Conservation (phyloP, 768 basidiomycete genomes). For the Infundibulicybe gibba region DNA sequence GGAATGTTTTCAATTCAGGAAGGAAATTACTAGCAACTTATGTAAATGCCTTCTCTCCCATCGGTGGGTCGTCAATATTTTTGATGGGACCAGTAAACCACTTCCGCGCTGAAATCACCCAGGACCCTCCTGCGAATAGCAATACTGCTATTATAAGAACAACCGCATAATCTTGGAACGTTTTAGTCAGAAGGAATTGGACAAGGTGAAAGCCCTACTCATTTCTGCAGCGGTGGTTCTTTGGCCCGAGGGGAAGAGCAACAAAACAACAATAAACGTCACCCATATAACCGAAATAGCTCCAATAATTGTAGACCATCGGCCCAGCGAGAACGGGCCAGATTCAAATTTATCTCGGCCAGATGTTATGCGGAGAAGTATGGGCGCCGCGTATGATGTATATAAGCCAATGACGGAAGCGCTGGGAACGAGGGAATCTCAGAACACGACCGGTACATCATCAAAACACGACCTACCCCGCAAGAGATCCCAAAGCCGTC, state of each 20-base stretch:
- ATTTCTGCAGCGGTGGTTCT: conserved; percentile 38
- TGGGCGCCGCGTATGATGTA: conserved; percentile 62
- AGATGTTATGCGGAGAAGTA: conserved; percentile 69
- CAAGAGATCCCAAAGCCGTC: conserved; percentile 61
- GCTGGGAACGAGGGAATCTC: conserved; percentile 24
- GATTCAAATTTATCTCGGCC: conserved; percentile 55
- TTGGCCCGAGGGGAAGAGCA: conserved; percentile 46
- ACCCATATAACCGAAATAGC: conserved; percentile 65
- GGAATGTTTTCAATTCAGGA: conserved; percentile 1
- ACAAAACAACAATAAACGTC: conserved; percentile 51
- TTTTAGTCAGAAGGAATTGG: conserved; percentile 2
- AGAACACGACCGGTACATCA: background rate
- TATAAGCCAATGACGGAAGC: conserved; percentile 72
- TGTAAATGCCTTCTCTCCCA: conserved; percentile 2
- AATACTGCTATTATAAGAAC: conserved; percentile 66
- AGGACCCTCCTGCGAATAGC: conserved; percentile 58
- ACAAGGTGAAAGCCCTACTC: conserved; percentile 41
- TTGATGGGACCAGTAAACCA: conserved; percentile 70
- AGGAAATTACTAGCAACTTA: background rate
- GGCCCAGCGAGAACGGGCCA: conserved; percentile 59
- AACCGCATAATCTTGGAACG: conserved; percentile 57
- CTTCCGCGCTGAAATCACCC: conserved; percentile 62
- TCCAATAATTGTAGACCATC: conserved; percentile 58
- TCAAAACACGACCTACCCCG: conserved; percentile 42
- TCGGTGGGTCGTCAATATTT: conserved; percentile 31